Evolutionary conservation across 768 basidiomycete genomes (phyloP).

Genomic region (Rhizopogon vulgaris): DNA sequence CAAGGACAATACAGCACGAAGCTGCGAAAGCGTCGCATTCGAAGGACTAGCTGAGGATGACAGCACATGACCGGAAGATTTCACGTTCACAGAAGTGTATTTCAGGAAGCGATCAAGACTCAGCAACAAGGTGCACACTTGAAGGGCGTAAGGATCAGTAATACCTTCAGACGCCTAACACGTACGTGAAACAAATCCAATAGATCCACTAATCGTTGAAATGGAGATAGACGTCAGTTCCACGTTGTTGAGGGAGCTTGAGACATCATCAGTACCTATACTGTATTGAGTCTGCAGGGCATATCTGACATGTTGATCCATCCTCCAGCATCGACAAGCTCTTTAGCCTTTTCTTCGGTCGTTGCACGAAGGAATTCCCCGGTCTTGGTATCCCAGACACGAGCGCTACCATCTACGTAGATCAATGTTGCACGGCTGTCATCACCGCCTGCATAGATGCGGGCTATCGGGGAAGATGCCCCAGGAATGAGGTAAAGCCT

Average conservation of each 20-base stretch:
- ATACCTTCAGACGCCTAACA: slow-evolving; percentile 19
- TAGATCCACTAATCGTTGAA: slow-evolving; percentile 14
- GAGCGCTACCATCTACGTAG: slow-evolving; percentile 69
- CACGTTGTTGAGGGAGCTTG: slow-evolving; percentile 21
- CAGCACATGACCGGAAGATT: slow-evolving; percentile 43
- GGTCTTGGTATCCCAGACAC: slow-evolving; percentile 83
- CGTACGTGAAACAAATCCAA: slow-evolving; percentile 19
- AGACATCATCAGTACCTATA: not conserved
- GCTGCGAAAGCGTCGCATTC: slow-evolving; percentile 40
- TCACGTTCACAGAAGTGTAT: slow-evolving; percentile 42
- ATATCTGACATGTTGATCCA: slow-evolving; percentile 66
- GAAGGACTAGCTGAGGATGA: slow-evolving; percentile 29
- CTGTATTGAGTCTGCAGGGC: not conserved
- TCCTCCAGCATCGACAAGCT: slow-evolving; percentile 60
- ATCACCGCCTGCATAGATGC: slow-evolving; percentile 50
- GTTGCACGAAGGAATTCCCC: slow-evolving; percentile 85
- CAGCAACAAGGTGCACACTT: slow-evolving; percentile 46
- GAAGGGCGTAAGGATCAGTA: not conserved
- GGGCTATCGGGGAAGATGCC: slow-evolving; percentile 56
- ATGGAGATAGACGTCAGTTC: slow-evolving; percentile 19
- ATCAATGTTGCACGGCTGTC: slow-evolving; percentile 63
- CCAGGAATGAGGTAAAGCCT: slow-evolving; percentile 84
- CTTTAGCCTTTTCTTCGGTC: slow-evolving; percentile 67
- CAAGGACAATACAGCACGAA: slow-evolving; percentile 56
- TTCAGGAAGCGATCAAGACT: slow-evolving; percentile 48